Base-by-base conservation (phyloP, 1,284 basidiomycete species). In the Malassezia restricta region DNA sequence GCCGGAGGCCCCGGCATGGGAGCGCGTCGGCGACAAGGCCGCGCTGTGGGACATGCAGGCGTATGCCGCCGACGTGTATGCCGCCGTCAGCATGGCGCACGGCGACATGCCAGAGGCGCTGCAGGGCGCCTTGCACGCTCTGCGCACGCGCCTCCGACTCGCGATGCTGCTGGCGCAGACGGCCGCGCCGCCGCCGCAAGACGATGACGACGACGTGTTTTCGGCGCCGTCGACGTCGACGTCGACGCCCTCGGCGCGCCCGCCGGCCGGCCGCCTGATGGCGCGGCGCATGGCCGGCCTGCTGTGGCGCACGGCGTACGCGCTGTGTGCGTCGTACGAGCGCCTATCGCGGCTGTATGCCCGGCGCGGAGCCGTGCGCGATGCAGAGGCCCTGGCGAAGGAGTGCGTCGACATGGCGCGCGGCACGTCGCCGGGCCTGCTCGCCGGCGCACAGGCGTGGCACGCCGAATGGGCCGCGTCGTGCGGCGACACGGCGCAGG, bases 361-460 rank as follows among this genome's bases (percentile, higher is more conserved):
- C n/a, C 20, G 48, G 17, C 66, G 68, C 15, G 69, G 69, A 31
- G 61, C 62, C 8, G 62, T 56, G 6, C 43, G 57, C 6, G 66
- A 72, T 29, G 66, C 69, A 3, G 63, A 64, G n/a, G 57, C 58
- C 1, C 61, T 64, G 47, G 66, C 60, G 8, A 45, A 47, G 6
- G 69, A 72, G 43, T 56, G 58, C 20, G 55, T 69, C 33, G 62
- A 65, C 35, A 61, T 67, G 47, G 58, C 58, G 31, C 48, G 47
- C 5, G 47, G 54, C 20, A 41, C 59, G 28, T 38, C 43, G n/a
- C 51, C 64, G 27, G 32, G 62, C 33, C 40, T 58, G 7, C 45
- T 57, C 8, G 58, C 68, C 0, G 49, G 43, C 0, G 64, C 62
- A 2, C 49, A 65, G 8, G 40, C 66, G 6, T 55, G 59, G 28